Evolutionary conservation across 2,329 filamentous ascomycete genomes (phyloP), one percentile per base, ranked within the genome.

Genomic region (Didymella glomerata): DNA sequence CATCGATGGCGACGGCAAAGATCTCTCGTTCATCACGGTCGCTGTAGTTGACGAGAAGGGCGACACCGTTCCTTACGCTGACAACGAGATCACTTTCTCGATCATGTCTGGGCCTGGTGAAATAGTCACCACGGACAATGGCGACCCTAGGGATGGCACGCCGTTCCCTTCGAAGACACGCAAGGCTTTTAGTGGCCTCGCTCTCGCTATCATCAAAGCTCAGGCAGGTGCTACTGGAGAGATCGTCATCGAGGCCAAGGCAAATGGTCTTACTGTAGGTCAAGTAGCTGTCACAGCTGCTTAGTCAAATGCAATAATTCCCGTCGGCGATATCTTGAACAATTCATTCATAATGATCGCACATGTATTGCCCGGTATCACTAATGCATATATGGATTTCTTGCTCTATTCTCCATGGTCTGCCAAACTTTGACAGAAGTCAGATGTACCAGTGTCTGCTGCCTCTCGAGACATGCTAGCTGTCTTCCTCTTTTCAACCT

Each of bases 71-170:
- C 81, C 81, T 0, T 56, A 65, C 3, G 83, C 83, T 3, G 70
- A 69, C 27, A 75, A 81, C 61, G 62, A 60, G n/a, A 75, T 85
- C 27, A 77, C 73, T 0, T 84, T 85, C 63, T 76, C 77, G 9
- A 63, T 83, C 6, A 30, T 27, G 1, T 63, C 66, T 0, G 82
- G 80, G 0, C 56, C 65, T 2, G 84, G 78, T 0, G 70, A 79
- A 66, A 81, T 85, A 38, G 75, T 83, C 1, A 71, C 80, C 0
- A 85, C 83, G 0, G 83, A 85, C 49, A 85, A 85, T 51, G 84
- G 84, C 1, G 77, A 84, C 54, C 67, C 68, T 10, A 63, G 68
- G 1, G 68, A 74, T 27, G 55, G 65, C 13, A 62, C 54, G 3
- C 57, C 60, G 22, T 74, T 74, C 20, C 66, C 64, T 1, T 72